Conservation (phyloP, 2,329 filamentous ascomycete species). For the Curvularia eragrostidis region DNA sequence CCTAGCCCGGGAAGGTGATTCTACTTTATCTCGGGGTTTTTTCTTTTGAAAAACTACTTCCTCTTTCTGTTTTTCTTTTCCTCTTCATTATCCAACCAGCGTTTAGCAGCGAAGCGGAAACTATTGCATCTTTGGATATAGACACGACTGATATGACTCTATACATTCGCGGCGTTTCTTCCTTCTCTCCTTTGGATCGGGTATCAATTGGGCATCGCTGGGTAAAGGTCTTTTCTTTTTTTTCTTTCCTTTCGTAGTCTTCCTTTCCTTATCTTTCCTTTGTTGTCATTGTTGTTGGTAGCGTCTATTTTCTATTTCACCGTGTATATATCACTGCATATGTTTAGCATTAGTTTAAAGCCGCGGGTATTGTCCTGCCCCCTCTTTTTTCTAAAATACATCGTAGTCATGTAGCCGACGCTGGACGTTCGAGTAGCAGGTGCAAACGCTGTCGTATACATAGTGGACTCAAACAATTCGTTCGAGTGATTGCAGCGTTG, state of each 20-base stretch:
- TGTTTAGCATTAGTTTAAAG: background rate
- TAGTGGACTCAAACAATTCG: too few species aligned
- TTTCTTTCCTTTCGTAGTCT: background rate
- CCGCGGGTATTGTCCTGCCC: background rate
- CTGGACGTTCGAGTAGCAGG: background rate
- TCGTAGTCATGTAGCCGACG: background rate
- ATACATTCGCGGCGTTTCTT: conserved; percentile 3
- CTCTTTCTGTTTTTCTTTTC: background rate
- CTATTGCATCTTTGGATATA: conserved; percentile 13
- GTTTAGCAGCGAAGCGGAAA: background rate
- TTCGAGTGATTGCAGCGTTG: too few species aligned
- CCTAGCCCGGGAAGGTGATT: too few species aligned
- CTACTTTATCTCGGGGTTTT: too few species aligned
- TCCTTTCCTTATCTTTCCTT: too few species aligned
- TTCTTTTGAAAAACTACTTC: too few species aligned
- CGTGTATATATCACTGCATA: conserved; percentile 11
- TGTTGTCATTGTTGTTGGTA: background rate
- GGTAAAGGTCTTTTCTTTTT: background rate
- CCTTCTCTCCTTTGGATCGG: background rate
- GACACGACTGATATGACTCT: conserved; percentile 7
- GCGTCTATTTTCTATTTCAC: background rate
- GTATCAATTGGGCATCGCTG: background rate
- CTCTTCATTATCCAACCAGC: conserved; percentile 1
- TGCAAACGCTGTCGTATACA: too few species aligned
- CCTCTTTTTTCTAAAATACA: background rate